Evolutionary conservation across 805 yeast genomes (phyloP).

Genomic region (Hanseniaspora taiwanica): DNA sequence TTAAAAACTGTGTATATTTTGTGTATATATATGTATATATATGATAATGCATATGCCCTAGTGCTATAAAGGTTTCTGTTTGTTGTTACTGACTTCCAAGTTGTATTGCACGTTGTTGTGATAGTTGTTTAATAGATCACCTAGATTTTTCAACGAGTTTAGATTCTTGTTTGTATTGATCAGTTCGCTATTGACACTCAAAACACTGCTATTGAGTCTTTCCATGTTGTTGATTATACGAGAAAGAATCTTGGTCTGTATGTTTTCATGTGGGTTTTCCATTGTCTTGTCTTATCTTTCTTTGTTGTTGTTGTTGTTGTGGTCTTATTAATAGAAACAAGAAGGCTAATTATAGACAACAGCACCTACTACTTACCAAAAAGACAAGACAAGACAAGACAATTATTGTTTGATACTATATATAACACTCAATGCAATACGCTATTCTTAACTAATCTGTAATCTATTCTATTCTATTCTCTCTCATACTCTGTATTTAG

Average conservation of each 20-base stretch:
- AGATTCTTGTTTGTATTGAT: constrained; percentile 51
- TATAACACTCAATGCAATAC: too few relatives aligned
- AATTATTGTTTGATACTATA: too few relatives aligned
- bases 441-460: too few relatives aligned
- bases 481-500: too few relatives aligned
- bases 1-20: neutral
- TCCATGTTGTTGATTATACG: constrained; percentile 73
- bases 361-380: too few relatives aligned
- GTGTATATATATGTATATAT: neutral
- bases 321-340: too few relatives aligned
- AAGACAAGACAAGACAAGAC: too few relatives aligned
- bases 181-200: constrained; percentile 46
- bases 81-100: constrained; percentile 50
- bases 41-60: neutral
- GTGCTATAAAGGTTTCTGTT: constrained; percentile 35
- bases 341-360: too few relatives aligned
- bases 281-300: constrained; percentile 21
- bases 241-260: constrained; percentile 59
- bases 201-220: constrained; percentile 57
- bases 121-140: constrained; percentile 73
- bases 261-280: constrained; percentile 83
- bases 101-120: constrained; percentile 58
- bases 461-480: too few relatives aligned
- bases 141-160: constrained; percentile 53
- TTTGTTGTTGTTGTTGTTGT: neutral